Evolutionary conservation across 2,329 filamentous ascomycete genomes (phyloP).

Genomic region (Neopestalotiopsis clavispora): DNA sequence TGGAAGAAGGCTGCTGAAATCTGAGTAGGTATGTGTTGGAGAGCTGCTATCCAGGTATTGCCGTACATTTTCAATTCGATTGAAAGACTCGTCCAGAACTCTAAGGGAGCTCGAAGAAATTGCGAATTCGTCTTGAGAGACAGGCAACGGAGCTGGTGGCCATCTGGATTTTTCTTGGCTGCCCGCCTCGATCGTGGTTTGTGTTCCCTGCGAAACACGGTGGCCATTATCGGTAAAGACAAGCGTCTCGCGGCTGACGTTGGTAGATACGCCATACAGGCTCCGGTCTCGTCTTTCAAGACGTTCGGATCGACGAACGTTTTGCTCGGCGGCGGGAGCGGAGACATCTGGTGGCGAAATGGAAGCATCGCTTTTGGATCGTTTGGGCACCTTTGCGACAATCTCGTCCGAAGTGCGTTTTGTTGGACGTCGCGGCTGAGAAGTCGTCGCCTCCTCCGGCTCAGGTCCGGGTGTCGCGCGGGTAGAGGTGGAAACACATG

Average conservation of each 20-base stretch:
- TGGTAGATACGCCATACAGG: constrained; percentile 8
- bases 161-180: constrained; percentile 27
- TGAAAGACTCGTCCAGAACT: constrained; percentile 27
- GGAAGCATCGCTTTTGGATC: background rate
- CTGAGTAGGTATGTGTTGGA: constrained; percentile 20
- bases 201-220: constrained; percentile 33
- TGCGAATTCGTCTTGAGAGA: constrained; percentile 26
- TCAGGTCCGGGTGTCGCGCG: background rate
- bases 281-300: background rate
- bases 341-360: background rate
- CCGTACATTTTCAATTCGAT: constrained; percentile 10
- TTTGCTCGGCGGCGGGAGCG: background rate
- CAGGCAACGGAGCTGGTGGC: constrained; percentile 15
- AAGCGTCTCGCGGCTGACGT: constrained; percentile 8
- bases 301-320: background rate
- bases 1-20: constrained; percentile 12
- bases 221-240: constrained; percentile 39
- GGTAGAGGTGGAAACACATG: constrained; percentile 9
- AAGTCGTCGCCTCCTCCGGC: background rate
- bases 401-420: constrained; percentile 9
- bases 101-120: constrained; percentile 32
- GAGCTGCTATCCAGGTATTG: constrained; percentile 11
- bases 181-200: constrained; percentile 39
- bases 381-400: background rate
- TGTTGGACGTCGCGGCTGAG: background rate